Evolutionary conservation across 192 early-diverging fungal species (phyloP).

Genomic region (Backusella luteola): DNA sequence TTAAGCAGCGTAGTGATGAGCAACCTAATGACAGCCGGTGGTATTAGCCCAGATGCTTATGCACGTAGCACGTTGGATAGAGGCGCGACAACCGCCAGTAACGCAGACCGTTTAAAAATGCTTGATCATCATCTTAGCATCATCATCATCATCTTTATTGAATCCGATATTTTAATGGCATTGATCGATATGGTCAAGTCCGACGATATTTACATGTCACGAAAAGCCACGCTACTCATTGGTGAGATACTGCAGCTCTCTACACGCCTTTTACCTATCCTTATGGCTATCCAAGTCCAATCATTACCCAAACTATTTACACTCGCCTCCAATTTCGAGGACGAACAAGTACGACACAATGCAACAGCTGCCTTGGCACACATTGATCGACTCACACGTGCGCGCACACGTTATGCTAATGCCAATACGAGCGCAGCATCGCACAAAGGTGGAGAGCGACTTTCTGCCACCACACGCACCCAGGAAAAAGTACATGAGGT

Average conservation of each 20-base stretch:
- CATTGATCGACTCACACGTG: conserved; percentile 65
- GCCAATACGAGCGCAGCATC: conserved; percentile 2
- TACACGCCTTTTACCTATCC: conserved; percentile 60
- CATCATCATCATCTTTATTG: conserved; percentile 74
- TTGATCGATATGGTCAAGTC: conserved; percentile 69
- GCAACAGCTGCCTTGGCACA: conserved; percentile 73
- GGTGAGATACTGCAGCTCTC: conserved; percentile 76
- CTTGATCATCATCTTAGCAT: conserved; percentile 70
- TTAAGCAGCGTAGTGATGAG: conserved; percentile 6
- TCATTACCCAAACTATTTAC: conserved; percentile 71
- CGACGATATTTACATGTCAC: conserved; percentile 56
- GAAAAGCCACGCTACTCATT: conserved; percentile 68
- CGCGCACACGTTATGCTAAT: conserved; percentile 35
- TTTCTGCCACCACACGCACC: conserved; percentile 18
- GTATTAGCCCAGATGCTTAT: conserved; percentile 12
- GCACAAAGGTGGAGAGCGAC: conserved; percentile 20
- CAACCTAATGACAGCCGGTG: conserved; percentile 10
- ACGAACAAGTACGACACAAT: conserved; percentile 70
- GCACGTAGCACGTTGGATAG: neutral
- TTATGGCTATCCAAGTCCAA: conserved; percentile 55
- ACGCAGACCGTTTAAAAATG: conserved; percentile 53
- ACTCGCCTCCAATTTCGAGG: conserved; percentile 72
- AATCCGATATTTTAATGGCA: conserved; percentile 60
- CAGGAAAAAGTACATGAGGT: conserved; percentile 54
- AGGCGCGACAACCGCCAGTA: conserved; percentile 20